These are phyloP conservation scores for Serendipita vermifera DNA, from an alignment of 768 basidiomycete species.

Conservation along the genomic window DNA sequence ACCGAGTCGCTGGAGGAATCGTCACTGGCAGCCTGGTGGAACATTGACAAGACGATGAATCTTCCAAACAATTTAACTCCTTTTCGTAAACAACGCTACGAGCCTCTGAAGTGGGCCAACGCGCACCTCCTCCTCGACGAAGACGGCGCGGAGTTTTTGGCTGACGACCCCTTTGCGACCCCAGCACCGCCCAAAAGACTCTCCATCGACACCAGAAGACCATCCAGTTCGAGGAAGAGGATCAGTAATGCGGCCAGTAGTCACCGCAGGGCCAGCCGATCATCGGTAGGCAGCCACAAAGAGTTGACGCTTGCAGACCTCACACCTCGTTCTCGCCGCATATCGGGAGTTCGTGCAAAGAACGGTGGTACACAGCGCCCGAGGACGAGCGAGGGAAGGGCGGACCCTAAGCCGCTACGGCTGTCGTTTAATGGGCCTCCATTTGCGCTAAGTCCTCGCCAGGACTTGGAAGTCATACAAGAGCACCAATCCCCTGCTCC, in stretches of 20 bases:
- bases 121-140: neutral
- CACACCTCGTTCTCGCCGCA: constrained; percentile 1
- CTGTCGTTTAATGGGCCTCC: neutral
- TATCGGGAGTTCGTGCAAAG: neutral
- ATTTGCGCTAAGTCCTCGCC: neutral
- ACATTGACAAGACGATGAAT: neutral
- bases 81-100: neutral
- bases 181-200: too few relatives aligned
- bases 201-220: too few relatives aligned
- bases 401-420: neutral
- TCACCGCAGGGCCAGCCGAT: neutral
- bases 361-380: neutral
- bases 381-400: neutral
- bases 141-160: constrained; percentile 7
- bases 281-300: neutral
- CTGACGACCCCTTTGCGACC: constrained; percentile 4
- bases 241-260: neutral
- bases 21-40: constrained; percentile 3
- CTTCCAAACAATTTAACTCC: neutral
- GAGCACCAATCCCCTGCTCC: neutral
- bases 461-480: neutral
- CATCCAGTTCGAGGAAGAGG: neutral
- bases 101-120: constrained; percentile 2
- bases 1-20: neutral
- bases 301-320: constrained; percentile 4